phyloP scores from a whole-genome alignment of 2,329 filamentous ascomycete genomes.

The Curvularia lunata region DNA sequence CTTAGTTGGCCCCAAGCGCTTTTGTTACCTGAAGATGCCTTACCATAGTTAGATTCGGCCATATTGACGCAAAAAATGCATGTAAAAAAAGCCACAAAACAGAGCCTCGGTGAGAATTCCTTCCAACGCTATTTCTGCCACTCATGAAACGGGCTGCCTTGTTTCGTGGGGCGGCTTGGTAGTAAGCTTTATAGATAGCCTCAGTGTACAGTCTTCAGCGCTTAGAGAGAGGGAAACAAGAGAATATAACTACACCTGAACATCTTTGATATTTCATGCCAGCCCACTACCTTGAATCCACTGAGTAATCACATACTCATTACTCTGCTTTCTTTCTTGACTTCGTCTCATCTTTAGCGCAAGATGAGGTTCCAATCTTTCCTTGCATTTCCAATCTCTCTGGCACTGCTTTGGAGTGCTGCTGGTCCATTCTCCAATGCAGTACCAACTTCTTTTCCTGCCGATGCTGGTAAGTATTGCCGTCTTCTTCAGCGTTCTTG shows the following conservation, averaged over 20 bases:
- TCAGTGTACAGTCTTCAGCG: not conserved
- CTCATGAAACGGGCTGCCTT: not conserved
- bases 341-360: not conserved
- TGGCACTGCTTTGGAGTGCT: not conserved
- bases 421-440: not conserved
- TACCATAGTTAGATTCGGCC: not conserved
- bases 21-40: not conserved
- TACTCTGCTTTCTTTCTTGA: not conserved
- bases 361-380: slow-evolving; percentile 1
- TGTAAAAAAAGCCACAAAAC: not conserved
- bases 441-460: not conserved
- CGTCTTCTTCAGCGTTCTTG: not conserved
- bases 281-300: not conserved
- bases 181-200: slow-evolving; percentile 1
- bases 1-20: not conserved
- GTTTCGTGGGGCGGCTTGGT: not conserved
- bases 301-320: not conserved
- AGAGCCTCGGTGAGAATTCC: not conserved
- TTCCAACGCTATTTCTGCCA: not conserved
- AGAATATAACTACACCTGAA: not conserved
- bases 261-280: not conserved
- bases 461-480: not conserved
- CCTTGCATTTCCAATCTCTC: not conserved
- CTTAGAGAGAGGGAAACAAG: not conserved
- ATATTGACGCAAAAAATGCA: not conserved